Evolutionary conservation across 768 basidiomycete genomes (phyloP).

Genomic region (Mycena polygramma): DNA sequence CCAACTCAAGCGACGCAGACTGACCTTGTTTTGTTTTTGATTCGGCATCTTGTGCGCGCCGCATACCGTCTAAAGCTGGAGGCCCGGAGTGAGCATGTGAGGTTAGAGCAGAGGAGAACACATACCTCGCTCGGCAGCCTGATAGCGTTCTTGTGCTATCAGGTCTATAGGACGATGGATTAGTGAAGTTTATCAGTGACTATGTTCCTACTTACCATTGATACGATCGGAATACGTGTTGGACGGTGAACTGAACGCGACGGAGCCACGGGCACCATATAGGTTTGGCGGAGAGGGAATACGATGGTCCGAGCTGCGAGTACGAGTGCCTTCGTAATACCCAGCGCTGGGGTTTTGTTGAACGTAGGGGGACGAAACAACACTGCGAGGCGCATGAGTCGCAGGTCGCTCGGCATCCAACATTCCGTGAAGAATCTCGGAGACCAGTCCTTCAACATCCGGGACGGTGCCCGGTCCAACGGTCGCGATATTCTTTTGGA

Average conservation of each 20-base stretch:
- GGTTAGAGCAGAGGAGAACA: neutral
- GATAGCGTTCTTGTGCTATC: conserved; percentile 2
- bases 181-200: neutral
- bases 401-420: conserved; percentile 11
- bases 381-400: neutral
- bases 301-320: neutral
- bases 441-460: conserved; percentile 25
- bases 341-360: neutral
- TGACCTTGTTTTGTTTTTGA: conserved; percentile 28
- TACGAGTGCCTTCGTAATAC: neutral
- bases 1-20: neutral
- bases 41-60: conserved; percentile 28
- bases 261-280: neutral
- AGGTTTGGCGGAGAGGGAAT: neutral
- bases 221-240: neutral
- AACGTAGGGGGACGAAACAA: neutral
- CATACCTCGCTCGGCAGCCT: conserved; percentile 9
- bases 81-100: neutral
- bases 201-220: neutral
- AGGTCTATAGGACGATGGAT: neutral
- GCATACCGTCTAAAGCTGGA: conserved; percentile 30
- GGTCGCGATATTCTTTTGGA: conserved; percentile 18
- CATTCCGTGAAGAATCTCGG: conserved; percentile 28
- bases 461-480: conserved; percentile 11
- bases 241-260: neutral